These are phyloP conservation scores for Suillus hirtellus DNA, from an alignment of 768 basidiomycete genomes.

Conservation along the genomic window DNA sequence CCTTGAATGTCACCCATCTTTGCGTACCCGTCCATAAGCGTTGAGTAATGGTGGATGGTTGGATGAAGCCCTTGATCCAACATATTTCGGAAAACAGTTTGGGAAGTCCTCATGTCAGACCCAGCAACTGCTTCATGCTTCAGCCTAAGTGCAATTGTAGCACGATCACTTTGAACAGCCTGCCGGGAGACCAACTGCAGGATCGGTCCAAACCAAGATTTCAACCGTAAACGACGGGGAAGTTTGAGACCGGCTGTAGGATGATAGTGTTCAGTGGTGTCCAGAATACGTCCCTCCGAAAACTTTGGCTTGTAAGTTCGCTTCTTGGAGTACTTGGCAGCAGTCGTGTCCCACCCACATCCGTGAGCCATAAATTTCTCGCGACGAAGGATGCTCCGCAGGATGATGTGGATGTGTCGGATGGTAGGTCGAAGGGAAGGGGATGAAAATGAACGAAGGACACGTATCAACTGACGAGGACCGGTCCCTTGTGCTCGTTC, in stretches of 20 bases:
- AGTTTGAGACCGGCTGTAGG: constrained; percentile 49
- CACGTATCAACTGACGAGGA: constrained; percentile 47
- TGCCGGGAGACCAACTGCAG: constrained; percentile 48
- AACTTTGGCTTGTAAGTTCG: constrained; percentile 21
- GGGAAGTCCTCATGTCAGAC: constrained; percentile 50
- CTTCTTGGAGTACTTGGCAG: constrained; percentile 39
- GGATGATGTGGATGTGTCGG: constrained; percentile 55
- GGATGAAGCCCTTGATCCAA: constrained; percentile 69
- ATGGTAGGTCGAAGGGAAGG: constrained; percentile 47
- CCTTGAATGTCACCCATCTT: constrained; percentile 56
- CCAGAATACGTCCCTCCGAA: constrained; percentile 17
- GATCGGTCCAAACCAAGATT: constrained; percentile 40
- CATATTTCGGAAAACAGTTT: constrained; percentile 57
- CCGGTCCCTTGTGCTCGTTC: constrained; percentile 41
- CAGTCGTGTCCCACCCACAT: constrained; percentile 47
- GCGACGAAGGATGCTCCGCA: constrained; percentile 51
- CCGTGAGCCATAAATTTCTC: constrained; percentile 49
- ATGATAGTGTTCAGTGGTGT: constrained; percentile 40
- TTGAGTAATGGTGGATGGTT: constrained; percentile 69
- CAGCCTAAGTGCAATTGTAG: constrained; percentile 62
- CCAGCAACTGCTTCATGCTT: constrained; percentile 57
- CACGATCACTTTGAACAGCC: constrained; percentile 53
- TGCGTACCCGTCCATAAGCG: constrained; percentile 76
- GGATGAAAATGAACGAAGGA: constrained; percentile 49
- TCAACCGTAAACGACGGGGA: constrained; percentile 31